These are phyloP conservation scores for Trichoderma asperelloides DNA, from an alignment of 495 filamentous ascomycete species.

Conservation along the genomic window DNA sequence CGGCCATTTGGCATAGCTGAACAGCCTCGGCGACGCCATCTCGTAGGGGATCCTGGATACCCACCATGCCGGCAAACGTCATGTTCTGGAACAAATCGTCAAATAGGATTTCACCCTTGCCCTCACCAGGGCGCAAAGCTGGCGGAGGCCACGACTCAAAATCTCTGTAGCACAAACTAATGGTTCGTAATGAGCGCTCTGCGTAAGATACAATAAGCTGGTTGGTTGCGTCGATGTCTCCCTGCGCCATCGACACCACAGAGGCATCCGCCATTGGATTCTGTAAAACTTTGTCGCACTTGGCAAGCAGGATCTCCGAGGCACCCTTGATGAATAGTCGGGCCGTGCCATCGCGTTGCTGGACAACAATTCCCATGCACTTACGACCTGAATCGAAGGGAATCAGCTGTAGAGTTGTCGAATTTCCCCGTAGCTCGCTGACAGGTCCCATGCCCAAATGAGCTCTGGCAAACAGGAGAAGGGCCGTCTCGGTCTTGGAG, in stretches of 20 bases:
- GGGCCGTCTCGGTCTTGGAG: slow-evolving; percentile 84
- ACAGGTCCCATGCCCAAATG: slow-evolving; percentile 67
- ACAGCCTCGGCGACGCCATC: slow-evolving; percentile 73
- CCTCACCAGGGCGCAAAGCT: slow-evolving; percentile 40
- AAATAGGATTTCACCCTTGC: slow-evolving; percentile 54
- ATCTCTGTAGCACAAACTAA: slow-evolving; percentile 78
- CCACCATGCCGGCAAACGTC: slow-evolving; percentile 69
- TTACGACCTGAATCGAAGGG: slow-evolving; percentile 84
- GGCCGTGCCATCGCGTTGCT: slow-evolving; percentile 36
- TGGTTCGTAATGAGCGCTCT: slow-evolving; percentile 73
- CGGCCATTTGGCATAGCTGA: slow-evolving; percentile 60
- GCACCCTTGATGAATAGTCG: slow-evolving; percentile 79
- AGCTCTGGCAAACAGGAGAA: slow-evolving; percentile 49
- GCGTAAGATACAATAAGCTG: slow-evolving; percentile 69
- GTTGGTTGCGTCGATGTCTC: slow-evolving; percentile 51
- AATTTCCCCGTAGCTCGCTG: slow-evolving; percentile 60
- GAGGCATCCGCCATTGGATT: slow-evolving; percentile 57
- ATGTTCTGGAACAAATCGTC: slow-evolving; percentile 71
- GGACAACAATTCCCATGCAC: slow-evolving; percentile 78
- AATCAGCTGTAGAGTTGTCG: slow-evolving; percentile 60
- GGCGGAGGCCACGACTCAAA: slow-evolving; percentile 83
- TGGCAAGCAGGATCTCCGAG: slow-evolving; percentile 73
- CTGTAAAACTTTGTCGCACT: slow-evolving; percentile 61
- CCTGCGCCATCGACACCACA: slow-evolving; percentile 44
- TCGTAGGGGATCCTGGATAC: slow-evolving; percentile 83